Evolutionary conservation across 257 asterid species (phyloP).

Genomic region (Fraxinus cuspidata): DNA sequence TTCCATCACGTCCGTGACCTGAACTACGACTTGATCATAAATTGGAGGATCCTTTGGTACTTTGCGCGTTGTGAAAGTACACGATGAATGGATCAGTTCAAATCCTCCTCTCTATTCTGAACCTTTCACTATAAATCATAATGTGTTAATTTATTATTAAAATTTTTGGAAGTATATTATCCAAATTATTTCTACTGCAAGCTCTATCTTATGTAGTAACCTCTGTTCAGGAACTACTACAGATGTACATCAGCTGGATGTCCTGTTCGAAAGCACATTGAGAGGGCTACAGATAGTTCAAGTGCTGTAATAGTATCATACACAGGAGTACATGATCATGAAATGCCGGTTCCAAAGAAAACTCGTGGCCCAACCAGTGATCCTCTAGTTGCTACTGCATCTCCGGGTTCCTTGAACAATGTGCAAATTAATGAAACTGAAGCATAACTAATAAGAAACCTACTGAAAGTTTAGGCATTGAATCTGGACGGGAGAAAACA

Average conservation of each 20-base stretch:
- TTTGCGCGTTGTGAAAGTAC: neutral
- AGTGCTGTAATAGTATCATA: slow-evolving; percentile 64
- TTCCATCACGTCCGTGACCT: neutral
- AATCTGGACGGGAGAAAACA: slow-evolving; percentile 41
- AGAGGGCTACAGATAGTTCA: slow-evolving; percentile 63
- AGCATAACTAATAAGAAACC: slow-evolving; percentile 35
- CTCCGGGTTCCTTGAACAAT: slow-evolving; percentile 42
- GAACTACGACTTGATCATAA: neutral
- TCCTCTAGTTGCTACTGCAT: slow-evolving; percentile 40
- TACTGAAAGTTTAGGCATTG: slow-evolving; percentile 49
- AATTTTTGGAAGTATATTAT: neutral
- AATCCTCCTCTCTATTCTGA: neutral
- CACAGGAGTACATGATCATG: slow-evolving; percentile 82
- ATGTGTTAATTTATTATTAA: neutral
- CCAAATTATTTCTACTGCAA: neutral
- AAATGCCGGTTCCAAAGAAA: slow-evolving; percentile 77
- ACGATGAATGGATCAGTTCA: neutral
- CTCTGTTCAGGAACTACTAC: slow-evolving; percentile 76
- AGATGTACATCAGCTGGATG: slow-evolving; percentile 92
- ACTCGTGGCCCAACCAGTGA: slow-evolving; percentile 48
- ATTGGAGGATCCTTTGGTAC: neutral
- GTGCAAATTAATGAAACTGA: slow-evolving; percentile 35
- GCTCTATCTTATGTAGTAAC: slow-evolving; percentile 16
- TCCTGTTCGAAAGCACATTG: slow-evolving; percentile 85
- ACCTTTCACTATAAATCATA: neutral